Base-by-base conservation (phyloP, 306 rosid species). In the Gastrolobium bilobum region DNA sequence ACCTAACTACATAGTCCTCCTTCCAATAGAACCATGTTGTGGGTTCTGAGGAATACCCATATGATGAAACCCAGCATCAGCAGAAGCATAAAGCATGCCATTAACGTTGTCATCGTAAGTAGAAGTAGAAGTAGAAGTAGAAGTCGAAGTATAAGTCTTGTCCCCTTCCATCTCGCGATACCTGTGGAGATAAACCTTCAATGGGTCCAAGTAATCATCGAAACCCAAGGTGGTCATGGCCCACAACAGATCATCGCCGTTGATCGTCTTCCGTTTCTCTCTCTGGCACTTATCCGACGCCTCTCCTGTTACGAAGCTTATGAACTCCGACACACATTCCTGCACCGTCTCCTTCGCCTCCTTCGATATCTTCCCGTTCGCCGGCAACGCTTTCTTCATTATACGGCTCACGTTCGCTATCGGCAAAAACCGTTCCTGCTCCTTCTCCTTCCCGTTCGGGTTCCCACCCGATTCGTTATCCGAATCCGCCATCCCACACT, bases 371-470 rank as follows among this genome's bases (percentile, higher is more conserved):
- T 88, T 90, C 3, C 87, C 90, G 87, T 90, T 90, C 26, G 89
- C 94, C n/a, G 94, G 90, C 76, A 90, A 44, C 7, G 90, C 94
- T 79, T 90, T 90, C 85, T 90, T 90, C 94, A 90, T 90, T 54
- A 88, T 90, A 53, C 92, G 69, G 81, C 94, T 90, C 53, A 90
- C 94, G 88, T 88, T 90, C 37, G 94, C 92, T n/a, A 90, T 90
- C 75, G 90, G 94, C 43, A 90, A 56, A 68, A 90, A 84, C 71
- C 89, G 58, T 79, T 90, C 92, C 73, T 90, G 92, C 56, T 90
- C 92, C 68, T 85, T 81, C 64, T 90, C 31, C 75, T 88, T 86
- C 84, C 62, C 66, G 82, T 72, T 76, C 66, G 70, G 79, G 37
- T 58, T 63, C 1, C 92, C 94, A 29, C 92, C 90, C 40, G 94